phyloP scores from a whole-genome alignment of 2,329 filamentous ascomycete genomes.

The Cadophora sp. region DNA sequence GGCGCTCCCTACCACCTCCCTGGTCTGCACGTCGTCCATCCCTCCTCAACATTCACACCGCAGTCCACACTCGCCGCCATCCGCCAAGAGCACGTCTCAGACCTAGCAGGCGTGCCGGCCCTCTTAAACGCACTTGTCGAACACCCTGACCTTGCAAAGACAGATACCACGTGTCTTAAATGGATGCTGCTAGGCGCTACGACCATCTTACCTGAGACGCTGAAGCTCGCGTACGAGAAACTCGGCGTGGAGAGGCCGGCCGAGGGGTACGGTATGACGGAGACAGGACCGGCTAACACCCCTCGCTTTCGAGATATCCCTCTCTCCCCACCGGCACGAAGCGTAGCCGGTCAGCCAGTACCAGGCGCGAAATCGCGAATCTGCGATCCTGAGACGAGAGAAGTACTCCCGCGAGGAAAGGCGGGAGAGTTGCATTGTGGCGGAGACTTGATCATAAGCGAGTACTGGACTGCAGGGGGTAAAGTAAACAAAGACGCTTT shows the following conservation, averaged over 20 bases:
- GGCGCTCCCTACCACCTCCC: constrained; percentile 7
- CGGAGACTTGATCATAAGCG: constrained; percentile 87
- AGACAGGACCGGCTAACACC: constrained; percentile 61
- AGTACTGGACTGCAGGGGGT: constrained; percentile 77
- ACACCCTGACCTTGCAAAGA: constrained; percentile 22
- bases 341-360: constrained; percentile 71
- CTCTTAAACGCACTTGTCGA: constrained; percentile 17
- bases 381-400: constrained; percentile 70
- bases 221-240: constrained; percentile 4
- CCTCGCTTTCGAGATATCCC: constrained; percentile 59
- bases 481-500: constrained; percentile 73
- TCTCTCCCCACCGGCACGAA: constrained; percentile 69
- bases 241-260: constrained; percentile 29
- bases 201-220: constrained; percentile 15
- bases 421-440: constrained; percentile 81
- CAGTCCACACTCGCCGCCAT: constrained; percentile 66
- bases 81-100: constrained; percentile 47
- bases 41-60: constrained; percentile 84
- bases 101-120: constrained; percentile 21
- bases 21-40: constrained; percentile 47
- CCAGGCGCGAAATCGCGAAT: constrained; percentile 76
- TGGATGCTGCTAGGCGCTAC: constrained; percentile 14
- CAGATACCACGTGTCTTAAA: constrained; percentile 18
- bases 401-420: constrained; percentile 67
- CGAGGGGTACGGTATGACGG: constrained; percentile 57